Percentiles rank a stretch among this genome's conserved stretches.
Conservation (phyloP, 495 filamentous ascomycete species). For the Neurospora hispaniola region DNA sequence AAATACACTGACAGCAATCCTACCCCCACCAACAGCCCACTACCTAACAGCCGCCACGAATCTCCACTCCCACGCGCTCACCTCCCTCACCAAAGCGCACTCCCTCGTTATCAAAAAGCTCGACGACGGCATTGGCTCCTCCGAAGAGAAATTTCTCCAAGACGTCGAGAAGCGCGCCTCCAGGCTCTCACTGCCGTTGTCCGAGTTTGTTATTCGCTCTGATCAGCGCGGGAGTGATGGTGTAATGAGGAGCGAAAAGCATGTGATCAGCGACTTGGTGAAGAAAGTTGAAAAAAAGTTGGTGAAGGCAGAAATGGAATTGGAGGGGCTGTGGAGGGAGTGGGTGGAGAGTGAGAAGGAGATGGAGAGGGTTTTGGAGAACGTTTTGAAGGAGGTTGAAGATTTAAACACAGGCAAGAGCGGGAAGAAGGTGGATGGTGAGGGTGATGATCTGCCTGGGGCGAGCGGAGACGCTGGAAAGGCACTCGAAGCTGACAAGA, state of each 20-base stretch:
- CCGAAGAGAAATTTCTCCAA: background rate
- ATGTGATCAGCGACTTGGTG: background rate
- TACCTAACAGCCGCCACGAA: background rate
- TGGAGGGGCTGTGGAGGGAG: background rate
- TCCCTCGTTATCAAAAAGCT: background rate
- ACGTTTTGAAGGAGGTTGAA: background rate
- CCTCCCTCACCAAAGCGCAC: background rate
- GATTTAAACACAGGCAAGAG: background rate
- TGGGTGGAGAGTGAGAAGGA: background rate
- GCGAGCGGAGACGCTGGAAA: background rate
- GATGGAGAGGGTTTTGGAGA: background rate
- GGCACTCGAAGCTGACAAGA: background rate
- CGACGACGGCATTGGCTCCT: background rate
- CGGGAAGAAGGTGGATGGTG: background rate
- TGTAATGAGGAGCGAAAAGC: background rate
- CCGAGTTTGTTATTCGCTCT: background rate
- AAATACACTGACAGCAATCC: background rate
- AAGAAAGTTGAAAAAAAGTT: background rate
- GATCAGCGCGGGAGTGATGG: background rate
- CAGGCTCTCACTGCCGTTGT: background rate
- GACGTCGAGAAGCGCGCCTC: background rate
- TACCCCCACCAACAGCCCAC: background rate
- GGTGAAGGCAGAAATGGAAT: background rate
- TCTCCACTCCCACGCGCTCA: background rate
- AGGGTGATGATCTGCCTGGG: background rate